Percentiles rank a stretch among this genome's conserved stretches.
Evolutionary conservation across 2,329 filamentous ascomycete species (phyloP).

Genomic region (Neofusicoccum ribis): DNA sequence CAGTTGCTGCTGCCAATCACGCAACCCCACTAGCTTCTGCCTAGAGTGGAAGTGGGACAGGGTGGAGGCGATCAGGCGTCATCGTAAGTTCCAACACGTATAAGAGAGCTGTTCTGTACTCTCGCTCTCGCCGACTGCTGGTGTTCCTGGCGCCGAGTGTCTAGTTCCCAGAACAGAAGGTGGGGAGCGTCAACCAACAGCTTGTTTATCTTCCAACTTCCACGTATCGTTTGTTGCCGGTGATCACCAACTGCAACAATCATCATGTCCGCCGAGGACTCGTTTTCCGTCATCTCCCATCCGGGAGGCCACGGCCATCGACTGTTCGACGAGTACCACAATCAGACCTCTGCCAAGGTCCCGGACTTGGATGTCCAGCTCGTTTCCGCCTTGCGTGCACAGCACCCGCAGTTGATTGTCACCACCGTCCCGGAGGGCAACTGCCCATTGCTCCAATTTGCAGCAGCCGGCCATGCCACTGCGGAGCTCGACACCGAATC

Average conservation of each 20-base stretch:
- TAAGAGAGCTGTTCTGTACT: neutral
- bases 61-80: neutral
- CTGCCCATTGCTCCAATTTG: slow-evolving; percentile 43
- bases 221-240: neutral
- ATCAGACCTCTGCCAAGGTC: slow-evolving; percentile 35
- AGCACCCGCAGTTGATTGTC: slow-evolving; percentile 40
- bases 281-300: slow-evolving; percentile 10
- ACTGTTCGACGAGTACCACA: slow-evolving; percentile 39
- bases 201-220: neutral
- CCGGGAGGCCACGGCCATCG: slow-evolving; percentile 9
- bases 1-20: neutral
- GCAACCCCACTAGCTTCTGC: neutral
- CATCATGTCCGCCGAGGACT: neutral
- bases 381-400: slow-evolving; percentile 35
- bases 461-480: slow-evolving; percentile 42
- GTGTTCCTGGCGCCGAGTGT: neutral
- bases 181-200: neutral
- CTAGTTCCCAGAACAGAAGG: slow-evolving; percentile 2
- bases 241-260: neutral
- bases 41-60: slow-evolving; percentile 12
- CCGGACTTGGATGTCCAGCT: slow-evolving; percentile 44
- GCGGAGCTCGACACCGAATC: slow-evolving; percentile 39
- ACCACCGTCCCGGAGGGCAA: slow-evolving; percentile 41
- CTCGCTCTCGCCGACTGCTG: neutral
- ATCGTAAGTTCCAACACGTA: neutral